phyloP scores from a whole-genome alignment of 2,329 filamentous ascomycete genomes.

The Fusarium vanettenii region DNA sequence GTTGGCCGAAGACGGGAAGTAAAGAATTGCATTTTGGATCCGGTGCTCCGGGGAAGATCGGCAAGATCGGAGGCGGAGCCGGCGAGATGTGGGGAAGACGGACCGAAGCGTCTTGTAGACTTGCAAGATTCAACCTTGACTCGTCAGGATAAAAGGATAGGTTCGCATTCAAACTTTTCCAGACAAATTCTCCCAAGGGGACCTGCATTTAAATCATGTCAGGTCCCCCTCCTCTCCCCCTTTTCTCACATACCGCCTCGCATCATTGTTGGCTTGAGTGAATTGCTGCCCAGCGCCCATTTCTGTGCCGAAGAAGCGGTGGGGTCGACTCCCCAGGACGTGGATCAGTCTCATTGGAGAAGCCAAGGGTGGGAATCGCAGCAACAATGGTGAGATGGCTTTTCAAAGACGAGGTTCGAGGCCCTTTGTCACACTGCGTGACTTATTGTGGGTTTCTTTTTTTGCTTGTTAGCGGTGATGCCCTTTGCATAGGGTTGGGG shows the following conservation, averaged over 20 bases:
- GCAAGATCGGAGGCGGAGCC: constrained; percentile 23
- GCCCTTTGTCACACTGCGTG: constrained; percentile 8
- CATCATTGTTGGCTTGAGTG: constrained; percentile 20
- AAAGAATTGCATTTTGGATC: constrained; percentile 18
- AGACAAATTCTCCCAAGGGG: not conserved
- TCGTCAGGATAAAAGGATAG: not conserved
- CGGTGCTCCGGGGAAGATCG: constrained; percentile 11
- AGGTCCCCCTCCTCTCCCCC: not conserved
- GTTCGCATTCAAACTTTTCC: not conserved
- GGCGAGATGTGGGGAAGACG: constrained; percentile 24
- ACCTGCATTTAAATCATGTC: constrained; percentile 8
- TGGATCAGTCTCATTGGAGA: constrained; percentile 46
- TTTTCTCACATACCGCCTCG: constrained; percentile 27
- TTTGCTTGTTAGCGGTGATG: constrained; percentile 15
- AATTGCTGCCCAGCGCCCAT: constrained; percentile 43
- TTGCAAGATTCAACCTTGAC: not conserved
- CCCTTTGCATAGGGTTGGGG: constrained; percentile 23
- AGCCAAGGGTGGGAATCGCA: constrained; percentile 1
- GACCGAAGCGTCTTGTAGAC: not conserved
- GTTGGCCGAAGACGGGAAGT: not conserved
- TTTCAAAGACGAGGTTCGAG: constrained; percentile 17
- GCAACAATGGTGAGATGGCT: constrained; percentile 32
- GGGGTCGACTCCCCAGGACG: constrained; percentile 40
- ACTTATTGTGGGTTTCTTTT: not conserved
- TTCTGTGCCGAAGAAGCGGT: constrained; percentile 5